A percentile compares a stretch with the other conserved stretches of the same genome.
Evolutionary conservation across 78 protist genomes (phyloP).

Genomic region (Polysphondylium violaceum): DNA sequence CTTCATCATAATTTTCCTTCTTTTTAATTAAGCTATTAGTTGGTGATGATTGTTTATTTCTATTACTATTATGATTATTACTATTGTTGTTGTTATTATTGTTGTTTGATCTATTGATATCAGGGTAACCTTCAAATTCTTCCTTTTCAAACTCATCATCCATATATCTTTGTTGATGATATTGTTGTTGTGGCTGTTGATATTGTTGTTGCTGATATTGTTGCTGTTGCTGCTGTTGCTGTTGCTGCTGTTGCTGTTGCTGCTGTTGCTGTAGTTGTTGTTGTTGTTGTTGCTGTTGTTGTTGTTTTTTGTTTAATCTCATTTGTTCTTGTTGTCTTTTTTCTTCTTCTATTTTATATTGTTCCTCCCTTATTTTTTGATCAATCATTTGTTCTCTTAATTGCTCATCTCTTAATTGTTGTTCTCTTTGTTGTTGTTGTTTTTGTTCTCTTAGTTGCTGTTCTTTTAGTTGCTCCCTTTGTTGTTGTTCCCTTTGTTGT

Average conservation of each 20-base stretch:
- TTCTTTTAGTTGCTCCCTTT: not conserved
- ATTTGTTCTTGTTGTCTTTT: not conserved
- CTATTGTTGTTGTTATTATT: slow-evolving; percentile 3
- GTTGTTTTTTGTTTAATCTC: not conserved
- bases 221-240: not conserved
- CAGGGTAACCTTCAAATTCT: not conserved
- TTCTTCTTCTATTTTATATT: not conserved
- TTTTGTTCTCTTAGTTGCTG: not conserved
- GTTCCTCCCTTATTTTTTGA: not conserved
- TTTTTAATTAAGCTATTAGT: not conserved
- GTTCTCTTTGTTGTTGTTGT: not conserved
- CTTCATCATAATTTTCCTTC: slow-evolving; percentile 30
- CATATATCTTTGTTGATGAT: not conserved
- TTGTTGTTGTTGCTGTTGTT: not conserved
- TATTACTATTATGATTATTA: slow-evolving; percentile 1
- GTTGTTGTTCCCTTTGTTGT: not conserved
- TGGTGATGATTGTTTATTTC: not conserved
- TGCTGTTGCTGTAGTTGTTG: slow-evolving; percentile 11
- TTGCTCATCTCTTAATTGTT: not conserved
- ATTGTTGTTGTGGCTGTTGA: not conserved
- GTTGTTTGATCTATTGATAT: not conserved
- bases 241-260: not conserved
- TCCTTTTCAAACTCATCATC: no score
- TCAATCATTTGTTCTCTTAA: no score
- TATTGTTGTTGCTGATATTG: not conserved